Conservation (phyloP, 345 rosid genomes). For the Conringia planisiliqua region DNA sequence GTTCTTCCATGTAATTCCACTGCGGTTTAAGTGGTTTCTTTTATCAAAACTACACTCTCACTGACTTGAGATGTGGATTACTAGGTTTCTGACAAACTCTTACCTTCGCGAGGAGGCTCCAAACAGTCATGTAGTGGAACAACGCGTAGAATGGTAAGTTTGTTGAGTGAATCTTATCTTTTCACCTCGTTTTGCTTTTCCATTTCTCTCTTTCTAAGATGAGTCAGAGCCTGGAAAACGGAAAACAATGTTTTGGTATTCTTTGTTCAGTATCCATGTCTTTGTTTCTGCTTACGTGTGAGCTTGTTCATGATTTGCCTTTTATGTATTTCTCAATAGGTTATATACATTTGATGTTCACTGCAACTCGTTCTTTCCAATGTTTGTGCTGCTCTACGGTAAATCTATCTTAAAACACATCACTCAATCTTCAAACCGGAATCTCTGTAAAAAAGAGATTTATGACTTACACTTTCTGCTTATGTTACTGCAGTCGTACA, state of each 20-base stretch:
- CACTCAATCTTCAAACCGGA: background rate
- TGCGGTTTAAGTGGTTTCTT: background rate
- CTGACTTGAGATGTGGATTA: conserved; percentile 23
- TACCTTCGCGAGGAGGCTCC: conserved; percentile 97
- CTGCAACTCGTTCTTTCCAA: conserved; percentile 99
- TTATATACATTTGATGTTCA: conserved; percentile 97
- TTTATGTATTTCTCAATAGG: conserved; percentile 47
- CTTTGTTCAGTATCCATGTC: background rate
- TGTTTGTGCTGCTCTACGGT: conserved; percentile 95
- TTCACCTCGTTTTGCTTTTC: background rate
- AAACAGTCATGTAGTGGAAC: conserved; percentile 97
- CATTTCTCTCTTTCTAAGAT: background rate
- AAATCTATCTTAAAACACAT: conserved; percentile 27
- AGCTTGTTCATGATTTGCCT: background rate
- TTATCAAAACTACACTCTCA: background rate
- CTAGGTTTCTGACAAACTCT: conserved; percentile 89
- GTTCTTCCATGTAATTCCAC: background rate
- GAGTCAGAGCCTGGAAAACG: background rate
- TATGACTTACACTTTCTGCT: conserved; percentile 13
- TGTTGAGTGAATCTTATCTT: conserved; percentile 23
- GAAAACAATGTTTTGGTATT: background rate
- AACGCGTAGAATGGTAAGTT: conserved; percentile 96
- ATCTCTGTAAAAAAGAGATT: background rate
- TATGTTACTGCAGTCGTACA: conserved; percentile 75
- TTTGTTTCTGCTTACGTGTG: background rate